Percentiles rank a stretch among this genome's conserved stretches.
phyloP scores from a whole-genome alignment of 1,284 basidiomycete genomes.

The Apiotrichum gracile region DNA sequence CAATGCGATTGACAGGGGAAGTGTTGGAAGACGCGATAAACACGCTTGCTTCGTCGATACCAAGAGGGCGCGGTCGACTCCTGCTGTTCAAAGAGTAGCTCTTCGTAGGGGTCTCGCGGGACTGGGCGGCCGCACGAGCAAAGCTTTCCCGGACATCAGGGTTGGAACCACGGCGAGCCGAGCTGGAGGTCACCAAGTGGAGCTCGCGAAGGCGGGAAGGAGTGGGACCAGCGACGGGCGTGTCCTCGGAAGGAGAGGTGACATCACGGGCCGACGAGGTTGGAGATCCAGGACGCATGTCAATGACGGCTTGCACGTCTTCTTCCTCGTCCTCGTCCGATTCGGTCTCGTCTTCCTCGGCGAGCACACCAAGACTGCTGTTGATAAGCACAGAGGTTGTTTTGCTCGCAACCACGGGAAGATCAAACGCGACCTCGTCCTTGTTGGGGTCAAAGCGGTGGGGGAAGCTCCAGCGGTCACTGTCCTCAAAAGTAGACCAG shows the following conservation, averaged over 20 bases:
- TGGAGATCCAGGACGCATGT: neutral
- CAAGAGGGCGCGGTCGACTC: conserved; percentile 32
- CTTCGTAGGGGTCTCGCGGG: conserved; percentile 22
- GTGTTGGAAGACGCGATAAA: conserved; percentile 1
- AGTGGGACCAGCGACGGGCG: conserved; percentile 21
- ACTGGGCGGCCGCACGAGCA: neutral
- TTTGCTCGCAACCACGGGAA: conserved; percentile 8
- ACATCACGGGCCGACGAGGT: conserved; percentile 5
- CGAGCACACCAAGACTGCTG: conserved; percentile 21
- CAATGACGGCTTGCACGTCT: conserved; percentile 4
- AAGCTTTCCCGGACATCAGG: conserved; percentile 12
- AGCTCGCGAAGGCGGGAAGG: conserved; percentile 32
- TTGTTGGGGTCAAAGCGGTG: conserved; percentile 24
- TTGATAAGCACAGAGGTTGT: conserved; percentile 17
- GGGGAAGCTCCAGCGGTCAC: conserved; percentile 13
- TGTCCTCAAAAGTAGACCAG: conserved; percentile 20
- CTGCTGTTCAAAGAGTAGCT: conserved; percentile 30
- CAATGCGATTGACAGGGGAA: conserved; percentile 9
- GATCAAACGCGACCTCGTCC: conserved; percentile 24
- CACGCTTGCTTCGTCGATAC: conserved; percentile 5
- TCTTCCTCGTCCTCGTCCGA: conserved; percentile 30
- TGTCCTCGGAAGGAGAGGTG: neutral
- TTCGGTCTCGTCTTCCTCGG: conserved; percentile 42
- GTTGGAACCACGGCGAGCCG: conserved; percentile 20
- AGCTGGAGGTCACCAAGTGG: conserved; percentile 28